Conservation (phyloP, 805 yeast species). For the Metschnikowia bowlesiae region DNA sequence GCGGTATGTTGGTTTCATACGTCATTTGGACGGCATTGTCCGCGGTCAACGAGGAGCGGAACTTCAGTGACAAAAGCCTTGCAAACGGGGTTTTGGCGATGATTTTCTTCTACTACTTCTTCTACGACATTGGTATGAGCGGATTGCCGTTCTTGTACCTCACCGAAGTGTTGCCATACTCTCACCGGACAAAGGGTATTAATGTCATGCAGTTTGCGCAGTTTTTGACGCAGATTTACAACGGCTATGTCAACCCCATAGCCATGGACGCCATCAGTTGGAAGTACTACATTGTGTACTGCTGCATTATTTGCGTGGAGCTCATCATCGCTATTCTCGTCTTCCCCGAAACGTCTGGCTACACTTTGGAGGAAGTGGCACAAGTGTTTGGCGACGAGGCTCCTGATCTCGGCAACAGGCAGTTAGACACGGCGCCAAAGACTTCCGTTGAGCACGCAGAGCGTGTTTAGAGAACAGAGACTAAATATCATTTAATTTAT, state of each 20-base stretch:
- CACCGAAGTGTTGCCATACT: slow-evolving; percentile 39
- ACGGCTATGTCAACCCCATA: slow-evolving; percentile 24
- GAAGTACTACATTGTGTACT: slow-evolving; percentile 43
- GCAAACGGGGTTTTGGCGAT: slow-evolving; percentile 48
- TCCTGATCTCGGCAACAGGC: slow-evolving; percentile 9
- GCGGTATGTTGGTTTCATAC: slow-evolving; percentile 34
- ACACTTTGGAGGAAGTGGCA: slow-evolving; percentile 42
- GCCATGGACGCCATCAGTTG: slow-evolving; percentile 40
- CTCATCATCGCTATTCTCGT: slow-evolving; percentile 27
- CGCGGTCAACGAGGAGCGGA: slow-evolving; percentile 40
- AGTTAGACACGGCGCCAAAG: slow-evolving; percentile 3
- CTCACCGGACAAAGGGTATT: slow-evolving; percentile 40
- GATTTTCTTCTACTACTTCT: slow-evolving; percentile 44
- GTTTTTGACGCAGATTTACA: slow-evolving; percentile 19
- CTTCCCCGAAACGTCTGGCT: slow-evolving; percentile 41
- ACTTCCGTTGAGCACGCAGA: slow-evolving; percentile 10
- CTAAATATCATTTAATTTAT: neutral
- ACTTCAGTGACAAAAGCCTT: slow-evolving; percentile 36
- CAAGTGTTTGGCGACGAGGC: slow-evolving; percentile 36
- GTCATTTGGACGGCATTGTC: slow-evolving; percentile 43
- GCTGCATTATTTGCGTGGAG: slow-evolving; percentile 27
- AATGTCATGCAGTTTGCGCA: slow-evolving; percentile 24
- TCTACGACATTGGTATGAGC: slow-evolving; percentile 40
- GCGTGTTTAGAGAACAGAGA: neutral
- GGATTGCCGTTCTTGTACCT: slow-evolving; percentile 45